Conservation (phyloP, 2,329 filamentous ascomycete species). For the Alternaria dauci region DNA sequence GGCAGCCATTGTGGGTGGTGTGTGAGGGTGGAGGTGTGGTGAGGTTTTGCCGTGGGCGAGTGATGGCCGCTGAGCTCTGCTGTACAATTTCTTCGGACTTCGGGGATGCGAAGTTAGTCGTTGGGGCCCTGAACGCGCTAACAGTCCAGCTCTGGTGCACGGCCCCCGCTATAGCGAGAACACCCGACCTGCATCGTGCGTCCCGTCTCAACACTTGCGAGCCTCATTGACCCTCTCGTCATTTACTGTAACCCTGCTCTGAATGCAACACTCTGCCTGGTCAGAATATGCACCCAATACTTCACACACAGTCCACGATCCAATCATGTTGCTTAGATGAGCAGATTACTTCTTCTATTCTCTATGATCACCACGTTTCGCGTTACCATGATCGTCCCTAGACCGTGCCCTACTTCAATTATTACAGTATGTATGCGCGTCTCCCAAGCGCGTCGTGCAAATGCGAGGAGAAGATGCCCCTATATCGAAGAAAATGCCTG, state of each 20-base stretch:
- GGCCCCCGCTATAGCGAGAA: slow-evolving; percentile 17
- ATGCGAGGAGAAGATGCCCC: slow-evolving; percentile 21
- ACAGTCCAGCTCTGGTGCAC: slow-evolving; percentile 19
- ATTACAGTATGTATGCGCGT: slow-evolving; percentile 41
- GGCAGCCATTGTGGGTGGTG: slow-evolving; percentile 60
- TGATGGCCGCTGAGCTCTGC: slow-evolving; percentile 36
- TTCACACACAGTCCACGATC: no score
- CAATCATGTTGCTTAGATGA: not conserved
- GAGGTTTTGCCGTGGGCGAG: slow-evolving; percentile 33
- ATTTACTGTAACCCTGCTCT: not conserved
- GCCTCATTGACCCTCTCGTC: not conserved
- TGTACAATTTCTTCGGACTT: slow-evolving; percentile 36
- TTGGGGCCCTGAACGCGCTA: slow-evolving; percentile 22
- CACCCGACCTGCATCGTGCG: slow-evolving; percentile 13
- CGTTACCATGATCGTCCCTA: slow-evolving; percentile 35
- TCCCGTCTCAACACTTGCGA: not conserved
- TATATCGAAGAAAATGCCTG: slow-evolving; percentile 24
- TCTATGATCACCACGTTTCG: slow-evolving; percentile 19
- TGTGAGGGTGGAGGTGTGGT: slow-evolving; percentile 28
- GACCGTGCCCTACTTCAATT: slow-evolving; percentile 23
- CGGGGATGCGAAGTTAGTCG: slow-evolving; percentile 30
- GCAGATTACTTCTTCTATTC: slow-evolving; percentile 15
- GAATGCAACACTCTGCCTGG: no score
- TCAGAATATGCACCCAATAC: not conserved
- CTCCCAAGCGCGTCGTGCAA: slow-evolving; percentile 28